A percentile compares a stretch with the other conserved stretches of the same genome.
These are phyloP conservation scores for Scleroderma citrinum DNA, from an alignment of 768 basidiomycete species.

Conservation along the genomic window DNA sequence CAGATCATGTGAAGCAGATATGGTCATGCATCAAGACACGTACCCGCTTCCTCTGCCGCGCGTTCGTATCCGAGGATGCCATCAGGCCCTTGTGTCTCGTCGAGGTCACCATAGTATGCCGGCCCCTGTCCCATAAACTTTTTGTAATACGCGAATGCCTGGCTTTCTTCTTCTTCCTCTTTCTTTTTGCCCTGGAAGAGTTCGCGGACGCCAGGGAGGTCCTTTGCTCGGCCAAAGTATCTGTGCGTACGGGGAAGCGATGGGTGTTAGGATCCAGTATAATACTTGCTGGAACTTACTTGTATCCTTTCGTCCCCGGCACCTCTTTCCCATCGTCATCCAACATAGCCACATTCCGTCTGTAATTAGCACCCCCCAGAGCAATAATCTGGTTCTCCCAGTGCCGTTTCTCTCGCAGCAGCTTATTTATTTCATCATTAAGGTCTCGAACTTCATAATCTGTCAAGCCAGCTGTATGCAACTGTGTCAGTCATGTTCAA, in stretches of 20 bases:
- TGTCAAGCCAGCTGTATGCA: constrained; percentile 68
- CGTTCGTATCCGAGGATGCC: constrained; percentile 67
- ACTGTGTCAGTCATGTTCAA: not conserved
- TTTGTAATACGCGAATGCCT: constrained; percentile 68
- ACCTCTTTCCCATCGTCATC: constrained; percentile 96
- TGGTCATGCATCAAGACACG: constrained; percentile 13
- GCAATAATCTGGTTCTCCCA: constrained; percentile 99
- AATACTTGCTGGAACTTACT: constrained; percentile 53
- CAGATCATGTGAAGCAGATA: not conserved
- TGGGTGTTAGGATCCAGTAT: not conserved
- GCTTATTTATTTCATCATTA: constrained; percentile 96
- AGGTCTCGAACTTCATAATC: constrained; percentile 95
- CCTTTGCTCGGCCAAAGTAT: constrained; percentile 96
- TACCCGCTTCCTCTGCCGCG: constrained; percentile 69
- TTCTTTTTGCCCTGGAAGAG: constrained; percentile 85
- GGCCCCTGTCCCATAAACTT: constrained; percentile 87
- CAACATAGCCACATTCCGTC: constrained; percentile 88
- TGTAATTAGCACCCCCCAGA: constrained; percentile 92
- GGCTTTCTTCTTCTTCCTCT: constrained; percentile 87
- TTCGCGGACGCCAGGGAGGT: constrained; percentile 91
- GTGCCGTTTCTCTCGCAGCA: constrained; percentile 91
- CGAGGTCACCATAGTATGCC: constrained; percentile 86
- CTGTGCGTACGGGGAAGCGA: constrained; percentile 32
- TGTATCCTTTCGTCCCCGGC: constrained; percentile 95
- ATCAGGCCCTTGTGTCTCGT: constrained; percentile 56